Percentiles rank a stretch among this genome's conserved stretches.
These are phyloP conservation scores for Graphium sp. DNA, from an alignment of 2,329 filamentous ascomycete genomes.

Conservation along the genomic window DNA sequence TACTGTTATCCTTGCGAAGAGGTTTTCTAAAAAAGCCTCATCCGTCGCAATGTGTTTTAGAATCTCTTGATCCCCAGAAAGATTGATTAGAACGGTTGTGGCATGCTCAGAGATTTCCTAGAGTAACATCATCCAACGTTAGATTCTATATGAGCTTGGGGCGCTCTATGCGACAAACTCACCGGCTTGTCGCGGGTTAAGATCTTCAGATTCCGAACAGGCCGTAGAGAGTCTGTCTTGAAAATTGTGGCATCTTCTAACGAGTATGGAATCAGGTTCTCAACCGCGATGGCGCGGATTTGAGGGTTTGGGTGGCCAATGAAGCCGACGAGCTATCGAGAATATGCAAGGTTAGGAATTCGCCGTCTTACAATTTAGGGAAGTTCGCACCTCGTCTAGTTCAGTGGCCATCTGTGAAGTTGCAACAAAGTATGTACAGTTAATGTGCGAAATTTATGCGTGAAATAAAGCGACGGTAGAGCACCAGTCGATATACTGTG, in stretches of 20 bases:
- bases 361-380: not conserved
- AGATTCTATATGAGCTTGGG: too few species aligned
- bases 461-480: too few species aligned
- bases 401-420: slow-evolving; percentile 49
- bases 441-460: not conserved
- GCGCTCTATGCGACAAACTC: slow-evolving; percentile 17
- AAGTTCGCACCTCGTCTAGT: slow-evolving; percentile 48
- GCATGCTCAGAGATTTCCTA: slow-evolving; percentile 88
- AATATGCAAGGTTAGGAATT: slow-evolving; percentile 4
- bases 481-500: too few species aligned
- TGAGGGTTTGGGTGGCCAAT: slow-evolving; percentile 84
- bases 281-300: slow-evolving; percentile 69
- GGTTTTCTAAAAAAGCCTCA: slow-evolving; percentile 59
- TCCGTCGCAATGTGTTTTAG: slow-evolving; percentile 59
- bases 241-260: slow-evolving; percentile 61
- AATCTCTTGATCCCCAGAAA: slow-evolving; percentile 62
- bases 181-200: slow-evolving; percentile 72
- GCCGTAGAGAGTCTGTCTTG: slow-evolving; percentile 62
- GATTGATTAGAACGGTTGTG: slow-evolving; percentile 76
- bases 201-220: slow-evolving; percentile 76
- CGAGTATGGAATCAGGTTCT: slow-evolving; percentile 76
- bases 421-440: not conserved
- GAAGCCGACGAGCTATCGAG: slow-evolving; percentile 67
- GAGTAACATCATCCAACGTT: too few species aligned
- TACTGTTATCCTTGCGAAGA: slow-evolving; percentile 62